Conservation (phyloP, 768 basidiomycete species). For the Punctularia strigosozonata region DNA sequence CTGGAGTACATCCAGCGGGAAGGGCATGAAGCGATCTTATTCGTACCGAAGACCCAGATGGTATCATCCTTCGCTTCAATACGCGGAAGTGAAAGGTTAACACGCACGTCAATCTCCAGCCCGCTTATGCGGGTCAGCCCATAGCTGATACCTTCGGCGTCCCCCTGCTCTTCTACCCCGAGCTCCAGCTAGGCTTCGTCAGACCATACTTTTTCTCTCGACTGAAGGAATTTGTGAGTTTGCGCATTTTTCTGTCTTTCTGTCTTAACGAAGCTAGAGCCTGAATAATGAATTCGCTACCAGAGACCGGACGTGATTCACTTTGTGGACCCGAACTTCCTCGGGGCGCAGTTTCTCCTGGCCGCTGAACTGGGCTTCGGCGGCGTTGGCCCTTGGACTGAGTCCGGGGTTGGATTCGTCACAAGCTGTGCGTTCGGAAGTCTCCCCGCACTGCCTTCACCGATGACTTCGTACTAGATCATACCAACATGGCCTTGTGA, state of each 20-base stretch:
- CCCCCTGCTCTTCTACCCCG: neutral
- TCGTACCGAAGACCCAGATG: constrained; percentile 21
- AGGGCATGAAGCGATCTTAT: constrained; percentile 29
- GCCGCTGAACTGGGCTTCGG: constrained; percentile 25
- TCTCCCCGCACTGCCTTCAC: too few relatives aligned
- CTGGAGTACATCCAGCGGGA: constrained; percentile 26
- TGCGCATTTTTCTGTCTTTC: too few relatives aligned
- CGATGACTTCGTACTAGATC: too few relatives aligned
- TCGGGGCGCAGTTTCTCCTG: constrained; percentile 29
- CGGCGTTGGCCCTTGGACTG: too few relatives aligned
- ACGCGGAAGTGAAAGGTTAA: too few relatives aligned
- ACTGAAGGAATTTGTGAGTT: too few relatives aligned
- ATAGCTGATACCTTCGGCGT: neutral
- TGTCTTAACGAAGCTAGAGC: too few relatives aligned
- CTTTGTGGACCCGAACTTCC: constrained; percentile 34
- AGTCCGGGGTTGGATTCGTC: too few relatives aligned
- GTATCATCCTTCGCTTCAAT: neutral
- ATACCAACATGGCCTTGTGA: too few relatives aligned
- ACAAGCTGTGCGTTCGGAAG: too few relatives aligned
- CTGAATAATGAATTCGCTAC: too few relatives aligned
- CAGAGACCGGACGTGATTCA: constrained; percentile 29
- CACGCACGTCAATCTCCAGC: neutral
- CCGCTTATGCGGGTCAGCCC: neutral
- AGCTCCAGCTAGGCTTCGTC: neutral
- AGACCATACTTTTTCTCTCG: neutral